These are phyloP conservation scores for Lunularia cruciata DNA, from an alignment of 225 moss, liverwort and hornwort species.

Conservation along the genomic window DNA sequence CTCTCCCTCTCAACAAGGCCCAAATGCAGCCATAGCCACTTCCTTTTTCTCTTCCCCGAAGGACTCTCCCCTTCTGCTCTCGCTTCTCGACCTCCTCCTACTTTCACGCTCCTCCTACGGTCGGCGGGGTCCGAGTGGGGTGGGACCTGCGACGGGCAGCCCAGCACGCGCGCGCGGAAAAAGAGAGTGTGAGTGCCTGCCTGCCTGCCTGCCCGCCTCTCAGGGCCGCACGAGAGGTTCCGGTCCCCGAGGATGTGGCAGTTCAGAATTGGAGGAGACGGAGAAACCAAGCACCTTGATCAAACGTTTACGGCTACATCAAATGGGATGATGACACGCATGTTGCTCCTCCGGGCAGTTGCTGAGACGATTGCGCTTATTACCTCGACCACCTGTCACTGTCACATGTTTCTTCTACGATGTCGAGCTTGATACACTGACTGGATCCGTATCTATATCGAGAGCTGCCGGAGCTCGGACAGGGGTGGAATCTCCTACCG, in stretches of 20 bases:
- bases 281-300: conserved; percentile 2
- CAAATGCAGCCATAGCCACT: conserved; percentile 18
- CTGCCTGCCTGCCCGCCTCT: neutral
- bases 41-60: conserved; percentile 18
- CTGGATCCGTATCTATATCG: neutral
- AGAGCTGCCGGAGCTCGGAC: conserved; percentile 16
- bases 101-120: neutral
- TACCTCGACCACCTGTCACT: conserved; percentile 16
- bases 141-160: neutral
- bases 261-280: neutral
- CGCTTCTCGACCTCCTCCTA: neutral
- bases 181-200: conserved; percentile 2
- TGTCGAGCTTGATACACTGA: conserved; percentile 3
- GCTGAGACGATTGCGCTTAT: conserved; percentile 8
- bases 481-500: neutral
- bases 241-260: neutral
- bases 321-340: neutral
- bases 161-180: conserved; percentile 21
- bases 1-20: conserved; percentile 7
- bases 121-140: neutral
- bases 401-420: conserved; percentile 10
- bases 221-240: neutral
- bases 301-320: neutral
- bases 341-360: neutral
- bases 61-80: neutral